These are phyloP conservation scores for Knufia petricola DNA, from an alignment of 2,329 filamentous ascomycete genomes.

Conservation along the genomic window DNA sequence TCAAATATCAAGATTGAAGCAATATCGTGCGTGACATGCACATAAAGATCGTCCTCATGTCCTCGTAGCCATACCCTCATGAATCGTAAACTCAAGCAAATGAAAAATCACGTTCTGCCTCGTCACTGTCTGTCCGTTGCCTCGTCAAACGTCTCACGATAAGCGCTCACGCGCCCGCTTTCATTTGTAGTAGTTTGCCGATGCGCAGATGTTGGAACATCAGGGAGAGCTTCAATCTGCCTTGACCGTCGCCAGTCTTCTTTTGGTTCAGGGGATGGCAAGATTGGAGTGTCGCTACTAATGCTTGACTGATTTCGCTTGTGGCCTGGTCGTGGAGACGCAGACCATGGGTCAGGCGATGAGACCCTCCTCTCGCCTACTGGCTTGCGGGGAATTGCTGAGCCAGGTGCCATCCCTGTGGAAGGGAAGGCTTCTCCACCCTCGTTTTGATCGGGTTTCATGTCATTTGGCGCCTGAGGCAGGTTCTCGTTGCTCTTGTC, in stretches of 20 bases:
- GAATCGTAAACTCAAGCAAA: too few relatives aligned
- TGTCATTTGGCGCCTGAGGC: background rate
- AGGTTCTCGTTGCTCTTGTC: background rate
- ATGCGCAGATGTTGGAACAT: too few relatives aligned
- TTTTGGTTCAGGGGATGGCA: background rate
- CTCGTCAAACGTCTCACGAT: too few relatives aligned
- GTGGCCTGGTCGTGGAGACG: background rate
- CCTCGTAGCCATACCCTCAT: too few relatives aligned
- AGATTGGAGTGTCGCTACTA: background rate
- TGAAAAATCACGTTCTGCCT: too few relatives aligned
- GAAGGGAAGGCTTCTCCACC: background rate
- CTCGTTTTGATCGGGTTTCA: background rate
- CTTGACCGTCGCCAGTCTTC: background rate
- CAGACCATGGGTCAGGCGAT: background rate
- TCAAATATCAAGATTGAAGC: too few relatives aligned
- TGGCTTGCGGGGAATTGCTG: constrained; percentile 2
- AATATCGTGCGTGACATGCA: too few relatives aligned
- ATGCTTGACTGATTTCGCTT: constrained; percentile 1
- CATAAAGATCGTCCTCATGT: too few relatives aligned
- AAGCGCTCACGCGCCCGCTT: too few relatives aligned
- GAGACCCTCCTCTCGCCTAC: constrained; percentile 1
- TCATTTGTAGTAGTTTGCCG: too few relatives aligned
- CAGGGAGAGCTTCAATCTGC: background rate
- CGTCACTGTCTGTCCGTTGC: too few relatives aligned
- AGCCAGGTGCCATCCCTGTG: background rate